Evolutionary conservation across 164 flowering plant genomes (phyloP).

Genomic region (Litsea cubeba): DNA sequence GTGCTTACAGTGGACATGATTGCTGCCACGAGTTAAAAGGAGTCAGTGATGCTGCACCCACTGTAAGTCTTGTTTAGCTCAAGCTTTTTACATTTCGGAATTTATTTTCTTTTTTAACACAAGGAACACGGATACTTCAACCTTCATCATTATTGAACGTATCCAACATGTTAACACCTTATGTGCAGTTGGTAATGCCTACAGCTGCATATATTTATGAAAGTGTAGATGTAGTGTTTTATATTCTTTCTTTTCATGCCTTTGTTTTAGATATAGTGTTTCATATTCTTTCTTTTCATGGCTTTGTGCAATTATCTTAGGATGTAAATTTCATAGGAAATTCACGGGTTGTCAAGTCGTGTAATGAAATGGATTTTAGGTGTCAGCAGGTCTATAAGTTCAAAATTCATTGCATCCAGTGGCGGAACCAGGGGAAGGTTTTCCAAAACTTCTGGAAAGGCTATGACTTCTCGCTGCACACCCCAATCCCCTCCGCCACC

Average conservation of each 20-base stretch:
- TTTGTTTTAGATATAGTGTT: background rate
- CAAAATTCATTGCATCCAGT: no score
- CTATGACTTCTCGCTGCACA: no score
- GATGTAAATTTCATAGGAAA: background rate
- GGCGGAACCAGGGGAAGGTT: no score
- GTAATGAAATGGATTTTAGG: no score
- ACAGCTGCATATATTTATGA: no score
- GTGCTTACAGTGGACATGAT: conserved; percentile 48
- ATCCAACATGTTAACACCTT: background rate
- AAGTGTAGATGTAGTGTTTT: background rate
- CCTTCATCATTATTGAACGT: background rate
- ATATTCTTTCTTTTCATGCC: background rate
- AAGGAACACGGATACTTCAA: background rate
- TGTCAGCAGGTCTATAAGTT: no score
- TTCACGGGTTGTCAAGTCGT: background rate
- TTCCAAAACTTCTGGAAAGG: no score
- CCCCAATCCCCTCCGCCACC: no score
- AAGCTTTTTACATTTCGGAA: background rate
- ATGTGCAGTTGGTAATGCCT: no score
- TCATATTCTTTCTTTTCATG: background rate
- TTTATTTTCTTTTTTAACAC: background rate
- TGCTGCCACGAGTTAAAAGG: conserved; percentile 41
- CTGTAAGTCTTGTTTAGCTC: conserved; percentile 43
- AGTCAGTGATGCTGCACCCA: conserved; percentile 53
- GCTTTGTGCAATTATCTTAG: background rate